Percentiles rank a stretch among this genome's conserved stretches.
These are phyloP conservation scores for Niveomyces coronatus DNA, from an alignment of 2,329 filamentous ascomycete species.

Conservation along the genomic window DNA sequence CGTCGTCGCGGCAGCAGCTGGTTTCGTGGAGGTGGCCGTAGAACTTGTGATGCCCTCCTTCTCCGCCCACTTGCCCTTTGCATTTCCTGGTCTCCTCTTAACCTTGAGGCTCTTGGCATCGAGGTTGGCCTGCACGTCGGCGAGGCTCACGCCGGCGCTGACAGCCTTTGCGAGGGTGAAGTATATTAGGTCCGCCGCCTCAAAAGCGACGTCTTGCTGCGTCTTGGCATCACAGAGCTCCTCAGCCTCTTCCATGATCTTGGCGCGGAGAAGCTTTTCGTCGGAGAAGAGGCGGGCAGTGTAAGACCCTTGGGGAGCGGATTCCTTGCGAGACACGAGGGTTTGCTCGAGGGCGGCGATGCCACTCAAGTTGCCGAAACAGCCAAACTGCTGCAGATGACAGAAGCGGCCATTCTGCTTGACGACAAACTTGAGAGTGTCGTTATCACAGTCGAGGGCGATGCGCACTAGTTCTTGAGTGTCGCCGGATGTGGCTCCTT, in stretches of 20 bases:
- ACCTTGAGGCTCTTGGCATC: constrained; percentile 94
- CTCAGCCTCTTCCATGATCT: constrained; percentile 97
- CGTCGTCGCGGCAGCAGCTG: constrained; percentile 20
- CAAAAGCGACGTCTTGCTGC: constrained; percentile 78
- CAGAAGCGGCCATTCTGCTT: constrained; percentile 89
- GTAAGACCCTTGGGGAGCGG: constrained; percentile 83
- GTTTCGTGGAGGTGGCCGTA: constrained; percentile 24
- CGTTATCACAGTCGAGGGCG: constrained; percentile 84
- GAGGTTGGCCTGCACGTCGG: constrained; percentile 84
- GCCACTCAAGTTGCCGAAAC: constrained; percentile 78
- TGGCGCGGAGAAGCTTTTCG: constrained; percentile 77
- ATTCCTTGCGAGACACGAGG: constrained; percentile 66
- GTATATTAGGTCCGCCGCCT: constrained; percentile 91
- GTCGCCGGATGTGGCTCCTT: constrained; percentile 89
- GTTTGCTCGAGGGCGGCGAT: constrained; percentile 82
- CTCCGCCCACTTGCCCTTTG: constrained; percentile 84
- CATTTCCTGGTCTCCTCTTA: constrained; percentile 84
- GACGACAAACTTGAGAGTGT: constrained; percentile 84
- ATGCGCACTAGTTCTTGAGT: constrained; percentile 81
- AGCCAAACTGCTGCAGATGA: constrained; percentile 83
- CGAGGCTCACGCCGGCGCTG: constrained; percentile 70
- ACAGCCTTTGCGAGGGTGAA: constrained; percentile 89
- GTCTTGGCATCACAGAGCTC: constrained; percentile 82
- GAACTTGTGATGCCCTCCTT: constrained; percentile 56
- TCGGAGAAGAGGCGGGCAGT: constrained; percentile 90